Conservation (phyloP, 495 filamentous ascomycete species). For the Antarctomyces pellizariae region DNA sequence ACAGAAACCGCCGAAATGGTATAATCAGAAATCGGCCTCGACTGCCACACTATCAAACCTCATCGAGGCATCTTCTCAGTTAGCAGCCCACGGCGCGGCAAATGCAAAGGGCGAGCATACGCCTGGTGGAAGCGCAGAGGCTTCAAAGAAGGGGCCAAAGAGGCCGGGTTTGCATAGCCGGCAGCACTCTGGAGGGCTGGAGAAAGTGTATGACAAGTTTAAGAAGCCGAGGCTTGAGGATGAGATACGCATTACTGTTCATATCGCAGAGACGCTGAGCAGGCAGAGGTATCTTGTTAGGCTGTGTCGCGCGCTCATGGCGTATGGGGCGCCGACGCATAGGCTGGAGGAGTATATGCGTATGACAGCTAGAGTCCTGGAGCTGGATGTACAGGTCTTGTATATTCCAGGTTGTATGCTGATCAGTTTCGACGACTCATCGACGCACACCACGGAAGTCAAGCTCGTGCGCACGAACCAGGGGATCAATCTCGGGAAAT, state of each 20-base stretch:
- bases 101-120: slow-evolving; percentile 11
- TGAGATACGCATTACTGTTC: slow-evolving; percentile 62
- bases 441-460: slow-evolving; percentile 81
- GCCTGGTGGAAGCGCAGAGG: too few species aligned
- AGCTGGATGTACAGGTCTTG: slow-evolving; percentile 77
- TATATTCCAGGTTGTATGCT: slow-evolving; percentile 94
- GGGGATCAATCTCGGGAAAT: slow-evolving; percentile 63
- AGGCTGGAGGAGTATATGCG: slow-evolving; percentile 64
- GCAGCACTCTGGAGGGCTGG: too few species aligned
- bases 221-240: slow-evolving; percentile 24
- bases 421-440: slow-evolving; percentile 74
- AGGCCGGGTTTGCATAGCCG: too few species aligned
- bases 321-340: slow-evolving; percentile 58
- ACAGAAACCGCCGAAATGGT: slow-evolving; percentile 38
- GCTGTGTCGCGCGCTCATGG: slow-evolving; percentile 73
- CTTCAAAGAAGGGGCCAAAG: too few species aligned
- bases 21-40: slow-evolving; percentile 30
- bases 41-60: slow-evolving; percentile 26
- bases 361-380: slow-evolving; percentile 70
- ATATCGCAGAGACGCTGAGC: slow-evolving; percentile 64
- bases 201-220: too few species aligned
- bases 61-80: slow-evolving; percentile 29
- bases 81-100: slow-evolving; percentile 19
- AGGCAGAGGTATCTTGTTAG: slow-evolving; percentile 69
- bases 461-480: slow-evolving; percentile 58